Percentiles rank a stretch among this genome's conserved stretches.
phyloP scores from a whole-genome alignment of 768 basidiomycete species.

The Cubamyces lactineus region DNA sequence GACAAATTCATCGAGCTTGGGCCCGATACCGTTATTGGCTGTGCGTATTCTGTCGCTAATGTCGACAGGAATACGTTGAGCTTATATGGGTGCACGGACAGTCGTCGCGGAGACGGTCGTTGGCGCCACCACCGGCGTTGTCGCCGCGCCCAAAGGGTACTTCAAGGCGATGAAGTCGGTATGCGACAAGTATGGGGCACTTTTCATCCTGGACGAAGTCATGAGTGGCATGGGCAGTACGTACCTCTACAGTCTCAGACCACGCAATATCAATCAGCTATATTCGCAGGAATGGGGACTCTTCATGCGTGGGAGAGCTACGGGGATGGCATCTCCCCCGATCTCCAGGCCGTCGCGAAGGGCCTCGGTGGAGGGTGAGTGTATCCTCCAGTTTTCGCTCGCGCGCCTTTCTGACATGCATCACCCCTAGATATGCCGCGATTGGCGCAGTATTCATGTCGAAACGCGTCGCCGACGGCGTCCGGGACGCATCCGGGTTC shows the following conservation, averaged over 20 bases:
- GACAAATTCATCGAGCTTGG: conserved; percentile 84
- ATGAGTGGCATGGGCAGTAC: conserved; percentile 92
- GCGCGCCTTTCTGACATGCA: not conserved
- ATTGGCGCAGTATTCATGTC: conserved; percentile 85
- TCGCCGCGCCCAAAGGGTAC: conserved; percentile 81
- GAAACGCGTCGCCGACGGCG: conserved; percentile 67
- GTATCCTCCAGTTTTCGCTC: not conserved
- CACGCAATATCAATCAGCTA: not conserved
- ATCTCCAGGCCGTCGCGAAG: conserved; percentile 88
- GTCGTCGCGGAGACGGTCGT: conserved; percentile 88
- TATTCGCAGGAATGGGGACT: conserved; percentile 73
- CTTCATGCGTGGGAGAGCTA: conserved; percentile 85
- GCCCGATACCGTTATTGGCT: conserved; percentile 80
- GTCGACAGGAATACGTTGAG: not conserved
- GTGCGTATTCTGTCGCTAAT: conserved; percentile 45
- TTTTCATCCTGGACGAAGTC: conserved; percentile 90
- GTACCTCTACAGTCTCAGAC: conserved; percentile 33
- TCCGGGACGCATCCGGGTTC: conserved; percentile 67
- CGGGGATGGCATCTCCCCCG: conserved; percentile 77
- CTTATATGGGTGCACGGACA: conserved; percentile 32
- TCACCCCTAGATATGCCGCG: conserved; percentile 61
- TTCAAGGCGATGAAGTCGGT: conserved; percentile 85
- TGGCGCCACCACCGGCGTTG: conserved; percentile 80
- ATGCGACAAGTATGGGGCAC: conserved; percentile 68
- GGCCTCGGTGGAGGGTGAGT: conserved; percentile 86